Conservation (phyloP, 202 grass and related monocot species). For the Setaria viridis region DNA sequence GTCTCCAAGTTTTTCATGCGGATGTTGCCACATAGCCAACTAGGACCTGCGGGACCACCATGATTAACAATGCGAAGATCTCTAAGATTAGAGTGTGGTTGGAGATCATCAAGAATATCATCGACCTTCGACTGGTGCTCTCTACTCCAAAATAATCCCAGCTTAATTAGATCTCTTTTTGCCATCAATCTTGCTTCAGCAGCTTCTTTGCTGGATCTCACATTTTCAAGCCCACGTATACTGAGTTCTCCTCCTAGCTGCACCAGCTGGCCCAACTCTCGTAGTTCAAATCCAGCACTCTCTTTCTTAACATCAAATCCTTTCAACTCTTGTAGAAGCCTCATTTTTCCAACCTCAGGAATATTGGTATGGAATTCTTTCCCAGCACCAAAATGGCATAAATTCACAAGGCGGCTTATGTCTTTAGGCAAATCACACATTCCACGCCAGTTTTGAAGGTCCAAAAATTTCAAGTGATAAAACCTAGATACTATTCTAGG, state of each 20-base stretch:
- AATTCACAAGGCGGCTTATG: slow-evolving; percentile 6
- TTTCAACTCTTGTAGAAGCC: background rate
- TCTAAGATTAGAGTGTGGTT: slow-evolving; percentile 17
- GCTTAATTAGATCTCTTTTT: background rate
- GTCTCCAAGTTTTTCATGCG: background rate
- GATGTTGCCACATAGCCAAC: background rate
- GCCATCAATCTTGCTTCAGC: background rate
- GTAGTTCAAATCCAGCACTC: background rate
- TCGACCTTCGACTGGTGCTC: background rate
- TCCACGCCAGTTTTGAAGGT: rapidly evolving
- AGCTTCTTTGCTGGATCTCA: slow-evolving; percentile 19
- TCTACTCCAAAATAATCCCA: background rate
- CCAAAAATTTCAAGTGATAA: slow-evolving; percentile 41
- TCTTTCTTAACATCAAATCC: slow-evolving; percentile 15
- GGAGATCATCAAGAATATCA: slow-evolving; percentile 5
- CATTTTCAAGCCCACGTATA: slow-evolving; percentile 15
- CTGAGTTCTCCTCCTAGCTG: background rate
- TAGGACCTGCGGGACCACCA: background rate
- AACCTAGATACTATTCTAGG: background rate
- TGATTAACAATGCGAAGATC: background rate
- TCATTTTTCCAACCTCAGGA: slow-evolving; percentile 20
- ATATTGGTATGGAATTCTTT: background rate
- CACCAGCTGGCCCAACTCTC: background rate
- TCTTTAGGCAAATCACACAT: background rate
- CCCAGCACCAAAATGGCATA: background rate